phyloP scores from a whole-genome alignment of 495 filamentous ascomycete species.

The Sporormia fimetaria region DNA sequence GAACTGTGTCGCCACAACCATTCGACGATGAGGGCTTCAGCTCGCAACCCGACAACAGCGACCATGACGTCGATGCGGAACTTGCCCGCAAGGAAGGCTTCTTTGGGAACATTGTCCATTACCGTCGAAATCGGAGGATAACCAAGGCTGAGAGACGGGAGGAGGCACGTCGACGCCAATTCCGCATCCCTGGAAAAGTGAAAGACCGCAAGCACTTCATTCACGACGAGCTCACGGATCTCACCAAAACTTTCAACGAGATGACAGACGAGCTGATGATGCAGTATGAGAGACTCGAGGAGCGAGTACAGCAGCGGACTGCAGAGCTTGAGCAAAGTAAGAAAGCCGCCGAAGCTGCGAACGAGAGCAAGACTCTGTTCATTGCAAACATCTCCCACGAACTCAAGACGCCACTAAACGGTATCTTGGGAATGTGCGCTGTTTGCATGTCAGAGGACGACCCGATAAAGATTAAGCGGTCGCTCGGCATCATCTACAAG shows the following conservation, averaged over 20 bases:
- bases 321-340: conserved; percentile 77
- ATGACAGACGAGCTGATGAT: conserved; percentile 85
- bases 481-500: conserved; percentile 75
- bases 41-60: conserved; percentile 24
- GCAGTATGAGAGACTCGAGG: conserved; percentile 73
- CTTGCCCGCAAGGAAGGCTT: conserved; percentile 39
- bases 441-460: conserved; percentile 87
- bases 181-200: conserved; percentile 76
- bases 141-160: conserved; percentile 32
- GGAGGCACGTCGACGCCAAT: conserved; percentile 42
- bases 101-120: conserved; percentile 29
- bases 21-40: conserved; percentile 39
- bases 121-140: conserved; percentile 18
- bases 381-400: conserved; percentile 96
- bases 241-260: conserved; percentile 80
- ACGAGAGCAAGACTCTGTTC: conserved; percentile 89
- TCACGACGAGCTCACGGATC: conserved; percentile 77
- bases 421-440: conserved; percentile 85
- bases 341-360: conserved; percentile 80
- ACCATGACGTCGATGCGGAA: conserved; percentile 24
- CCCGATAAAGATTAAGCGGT: conserved; percentile 60
- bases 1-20: conserved; percentile 55
- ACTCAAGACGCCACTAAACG: conserved; percentile 84
- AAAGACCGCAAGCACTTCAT: conserved; percentile 61
- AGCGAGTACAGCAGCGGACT: conserved; percentile 73